These are phyloP conservation scores for Rhododendron simsii DNA, from an alignment of 148 eudicot genomes.

Conservation along the genomic window DNA sequence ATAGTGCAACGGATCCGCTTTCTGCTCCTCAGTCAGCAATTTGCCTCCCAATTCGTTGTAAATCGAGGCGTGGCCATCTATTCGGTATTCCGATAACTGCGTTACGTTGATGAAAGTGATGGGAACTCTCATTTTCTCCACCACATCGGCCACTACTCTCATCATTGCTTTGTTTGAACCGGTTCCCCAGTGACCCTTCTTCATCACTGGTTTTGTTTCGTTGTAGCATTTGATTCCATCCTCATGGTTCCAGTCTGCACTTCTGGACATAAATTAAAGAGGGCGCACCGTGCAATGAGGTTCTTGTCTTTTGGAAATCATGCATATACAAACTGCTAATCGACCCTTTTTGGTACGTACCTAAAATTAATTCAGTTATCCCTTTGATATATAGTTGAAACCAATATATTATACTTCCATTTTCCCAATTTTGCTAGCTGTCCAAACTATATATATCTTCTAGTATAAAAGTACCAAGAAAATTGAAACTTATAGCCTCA, in stretches of 20 bases:
- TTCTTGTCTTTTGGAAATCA: not conserved
- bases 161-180: slow-evolving; percentile 72
- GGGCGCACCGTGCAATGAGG: not conserved
- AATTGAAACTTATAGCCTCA: too few species aligned
- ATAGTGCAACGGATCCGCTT: slow-evolving; percentile 53
- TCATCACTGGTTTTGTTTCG: slow-evolving; percentile 68
- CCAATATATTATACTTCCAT: too few species aligned
- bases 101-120: slow-evolving; percentile 69
- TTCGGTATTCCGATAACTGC: slow-evolving; percentile 73
- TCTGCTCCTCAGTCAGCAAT: slow-evolving; percentile 57
- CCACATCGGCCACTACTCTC: slow-evolving; percentile 49
- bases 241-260: slow-evolving; percentile 60
- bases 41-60: slow-evolving; percentile 71
- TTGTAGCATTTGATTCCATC: slow-evolving; percentile 74
- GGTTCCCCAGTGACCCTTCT: slow-evolving; percentile 68
- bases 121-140: slow-evolving; percentile 62
- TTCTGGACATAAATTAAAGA: slow-evolving; percentile 21
- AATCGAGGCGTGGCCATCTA: slow-evolving; percentile 70
- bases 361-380: not conserved
- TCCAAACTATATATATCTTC: too few species aligned
- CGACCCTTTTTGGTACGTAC: not conserved
- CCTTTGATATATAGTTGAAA: not conserved
- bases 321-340: not conserved
- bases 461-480: too few species aligned
- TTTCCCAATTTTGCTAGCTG: too few species aligned